phyloP scores from a whole-genome alignment of 139 green algal genomes.

The Chlamydomonas incerta region DNA sequence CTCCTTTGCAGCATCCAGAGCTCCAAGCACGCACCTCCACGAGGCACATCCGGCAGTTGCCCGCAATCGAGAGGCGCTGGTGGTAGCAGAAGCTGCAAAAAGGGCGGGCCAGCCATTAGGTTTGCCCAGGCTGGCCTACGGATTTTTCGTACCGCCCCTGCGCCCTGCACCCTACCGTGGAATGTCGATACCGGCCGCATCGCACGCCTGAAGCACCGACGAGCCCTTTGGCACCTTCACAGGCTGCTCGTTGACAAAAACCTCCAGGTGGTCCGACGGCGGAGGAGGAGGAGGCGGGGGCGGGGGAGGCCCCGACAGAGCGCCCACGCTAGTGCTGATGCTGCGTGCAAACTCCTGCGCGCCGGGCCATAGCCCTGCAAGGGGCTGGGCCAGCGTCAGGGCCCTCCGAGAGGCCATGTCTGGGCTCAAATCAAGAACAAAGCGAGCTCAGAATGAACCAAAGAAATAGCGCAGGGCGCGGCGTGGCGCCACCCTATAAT shows the following conservation, averaged over 20 bases:
- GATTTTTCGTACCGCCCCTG: too few species aligned
- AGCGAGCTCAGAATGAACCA: too few species aligned
- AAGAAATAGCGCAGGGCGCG: too few species aligned
- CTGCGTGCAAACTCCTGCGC: slow-evolving; percentile 31
- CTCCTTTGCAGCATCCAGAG: too few species aligned
- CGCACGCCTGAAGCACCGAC: slow-evolving; percentile 95
- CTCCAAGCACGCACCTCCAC: slow-evolving; percentile 84
- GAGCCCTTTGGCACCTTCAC: slow-evolving; percentile 89
- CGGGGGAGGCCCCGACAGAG: background rate
- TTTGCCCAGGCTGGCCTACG: too few species aligned
- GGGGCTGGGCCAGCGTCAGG: too few species aligned
- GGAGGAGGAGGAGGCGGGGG: slow-evolving; percentile 19
- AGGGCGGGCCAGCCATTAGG: too few species aligned
- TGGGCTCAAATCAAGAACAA: too few species aligned
- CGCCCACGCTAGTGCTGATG: slow-evolving; percentile 37
- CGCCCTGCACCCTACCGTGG: slow-evolving; percentile 71
- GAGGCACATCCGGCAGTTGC: slow-evolving; percentile 99
- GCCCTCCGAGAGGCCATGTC: too few species aligned
- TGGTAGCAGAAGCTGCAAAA: slow-evolving; percentile 97
- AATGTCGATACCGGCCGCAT: slow-evolving; percentile 95
- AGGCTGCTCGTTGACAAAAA: slow-evolving; percentile 89
- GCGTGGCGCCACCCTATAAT: too few species aligned
- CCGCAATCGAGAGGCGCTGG: slow-evolving; percentile 96
- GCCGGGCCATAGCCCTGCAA: slow-evolving; percentile 20
- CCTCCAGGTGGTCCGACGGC: slow-evolving; percentile 76